These are phyloP conservation scores for Trifolium dubium DNA, from an alignment of 306 rosid genomes.

Conservation along the genomic window DNA sequence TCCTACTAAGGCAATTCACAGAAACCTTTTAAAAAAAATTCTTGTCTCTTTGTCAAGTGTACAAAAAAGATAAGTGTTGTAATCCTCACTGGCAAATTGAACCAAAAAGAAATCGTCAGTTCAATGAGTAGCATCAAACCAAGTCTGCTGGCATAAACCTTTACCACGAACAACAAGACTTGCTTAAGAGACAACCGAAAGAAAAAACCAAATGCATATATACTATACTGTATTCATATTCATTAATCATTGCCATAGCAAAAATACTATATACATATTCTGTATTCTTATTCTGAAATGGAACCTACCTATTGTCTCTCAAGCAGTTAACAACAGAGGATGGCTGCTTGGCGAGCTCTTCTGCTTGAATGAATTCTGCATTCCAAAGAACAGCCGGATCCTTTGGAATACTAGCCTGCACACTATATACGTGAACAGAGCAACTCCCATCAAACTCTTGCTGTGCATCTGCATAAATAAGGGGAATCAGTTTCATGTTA, in stretches of 20 bases:
- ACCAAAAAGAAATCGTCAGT: neutral
- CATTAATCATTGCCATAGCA: neutral
- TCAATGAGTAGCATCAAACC: neutral
- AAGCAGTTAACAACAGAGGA: constrained; percentile 70
- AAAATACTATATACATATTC: constrained; percentile 17
- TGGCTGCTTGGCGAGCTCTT: constrained; percentile 89
- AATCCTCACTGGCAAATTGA: neutral
- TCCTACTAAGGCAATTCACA: neutral
- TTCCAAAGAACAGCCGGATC: constrained; percentile 93
- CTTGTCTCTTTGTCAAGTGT: neutral
- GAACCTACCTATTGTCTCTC: constrained; percentile 84
- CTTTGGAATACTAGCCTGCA: constrained; percentile 90
- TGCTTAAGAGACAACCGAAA: neutral
- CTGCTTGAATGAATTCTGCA: constrained; percentile 91
- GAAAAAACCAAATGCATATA: neutral
- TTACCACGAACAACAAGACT: neutral
- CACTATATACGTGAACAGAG: constrained; percentile 91
- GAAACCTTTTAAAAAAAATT: neutral
- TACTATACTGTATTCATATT: neutral
- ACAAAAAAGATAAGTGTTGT: neutral
- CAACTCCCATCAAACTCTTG: constrained; percentile 79
- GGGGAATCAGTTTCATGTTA: constrained; percentile 28
- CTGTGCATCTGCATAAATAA: constrained; percentile 75
- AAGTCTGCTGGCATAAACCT: constrained; percentile 9
- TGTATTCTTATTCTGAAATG: neutral